Conservation (phyloP, 805 yeast species). For the Hanseniaspora clermontiae region DNA sequence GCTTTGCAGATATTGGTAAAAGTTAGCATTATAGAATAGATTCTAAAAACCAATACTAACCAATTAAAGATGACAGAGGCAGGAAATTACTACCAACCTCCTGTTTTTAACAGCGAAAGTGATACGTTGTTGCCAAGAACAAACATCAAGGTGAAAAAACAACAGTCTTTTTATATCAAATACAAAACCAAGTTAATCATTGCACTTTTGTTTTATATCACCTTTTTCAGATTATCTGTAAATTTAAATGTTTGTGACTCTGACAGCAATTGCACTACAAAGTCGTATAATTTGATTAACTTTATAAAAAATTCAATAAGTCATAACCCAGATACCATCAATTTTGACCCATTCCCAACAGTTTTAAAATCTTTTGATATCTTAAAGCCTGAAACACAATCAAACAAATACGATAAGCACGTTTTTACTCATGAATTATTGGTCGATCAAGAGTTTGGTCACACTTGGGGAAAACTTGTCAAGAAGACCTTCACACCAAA, state of each 20-base stretch:
- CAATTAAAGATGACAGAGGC: too few species aligned
- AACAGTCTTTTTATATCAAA: too few species aligned
- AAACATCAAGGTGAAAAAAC: too few species aligned
- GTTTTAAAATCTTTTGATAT: conserved; percentile 5
- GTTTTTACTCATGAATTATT: conserved; percentile 34
- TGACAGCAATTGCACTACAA: background rate
- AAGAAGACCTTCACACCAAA: conserved; percentile 35
- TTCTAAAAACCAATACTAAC: too few species aligned
- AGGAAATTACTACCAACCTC: too few species aligned
- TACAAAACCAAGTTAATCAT: too few species aligned
- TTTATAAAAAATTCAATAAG: background rate
- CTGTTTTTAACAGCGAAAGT: too few species aligned
- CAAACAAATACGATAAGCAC: conserved; percentile 6
- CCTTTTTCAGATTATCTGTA: background rate
- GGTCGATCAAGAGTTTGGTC: conserved; percentile 39
- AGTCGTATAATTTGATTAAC: background rate
- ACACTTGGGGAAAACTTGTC: conserved; percentile 50
- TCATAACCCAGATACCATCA: background rate
- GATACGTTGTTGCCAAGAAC: too few species aligned
- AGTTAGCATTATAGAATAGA: too few species aligned
- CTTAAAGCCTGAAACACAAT: conserved; percentile 4
- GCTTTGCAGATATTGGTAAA: too few species aligned
- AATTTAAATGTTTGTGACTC: background rate
- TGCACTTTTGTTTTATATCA: background rate
- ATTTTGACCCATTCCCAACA: background rate